Conservation (phyloP, 768 basidiomycete genomes). For the Phylloporus rhodoxanthus region DNA sequence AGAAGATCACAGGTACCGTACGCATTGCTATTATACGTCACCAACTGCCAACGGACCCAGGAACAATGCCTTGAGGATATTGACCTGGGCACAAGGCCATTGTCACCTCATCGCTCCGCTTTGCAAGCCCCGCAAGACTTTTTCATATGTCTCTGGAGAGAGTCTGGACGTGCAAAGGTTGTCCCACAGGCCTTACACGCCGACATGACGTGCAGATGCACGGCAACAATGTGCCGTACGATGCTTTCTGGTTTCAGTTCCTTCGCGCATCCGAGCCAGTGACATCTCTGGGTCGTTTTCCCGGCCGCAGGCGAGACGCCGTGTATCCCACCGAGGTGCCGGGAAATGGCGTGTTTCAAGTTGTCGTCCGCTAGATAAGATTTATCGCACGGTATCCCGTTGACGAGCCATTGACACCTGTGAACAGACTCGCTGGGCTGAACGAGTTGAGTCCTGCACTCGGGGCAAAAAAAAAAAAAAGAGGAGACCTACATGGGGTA, state of each 20-base stretch:
- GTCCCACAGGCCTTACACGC: constrained; percentile 18
- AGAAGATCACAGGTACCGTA: neutral
- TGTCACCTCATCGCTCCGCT: neutral
- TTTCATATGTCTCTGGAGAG: constrained; percentile 21
- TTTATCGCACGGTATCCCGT: constrained; percentile 7
- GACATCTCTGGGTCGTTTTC: constrained; percentile 9
- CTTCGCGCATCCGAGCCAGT: constrained; percentile 17
- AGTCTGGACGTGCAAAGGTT: constrained; percentile 23
- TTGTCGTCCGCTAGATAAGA: neutral
- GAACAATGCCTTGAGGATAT: neutral
- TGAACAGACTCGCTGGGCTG: neutral
- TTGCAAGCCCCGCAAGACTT: constrained; percentile 12
- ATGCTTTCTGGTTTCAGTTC: constrained; percentile 24
- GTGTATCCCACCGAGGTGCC: constrained; percentile 9
- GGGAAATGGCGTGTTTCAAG: constrained; percentile 10
- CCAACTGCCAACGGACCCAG: neutral
- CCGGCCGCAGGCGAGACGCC: constrained; percentile 1
- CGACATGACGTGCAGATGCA: constrained; percentile 15
- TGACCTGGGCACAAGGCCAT: neutral
- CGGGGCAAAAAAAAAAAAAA: neutral
- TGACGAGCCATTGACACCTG: constrained; percentile 8
- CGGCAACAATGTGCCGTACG: constrained; percentile 17
- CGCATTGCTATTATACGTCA: neutral
- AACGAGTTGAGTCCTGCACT: neutral
- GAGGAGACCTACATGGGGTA: neutral